phyloP scores from a whole-genome alignment of 306 rosid genomes.

The Trichosanthes cucumerina region DNA sequence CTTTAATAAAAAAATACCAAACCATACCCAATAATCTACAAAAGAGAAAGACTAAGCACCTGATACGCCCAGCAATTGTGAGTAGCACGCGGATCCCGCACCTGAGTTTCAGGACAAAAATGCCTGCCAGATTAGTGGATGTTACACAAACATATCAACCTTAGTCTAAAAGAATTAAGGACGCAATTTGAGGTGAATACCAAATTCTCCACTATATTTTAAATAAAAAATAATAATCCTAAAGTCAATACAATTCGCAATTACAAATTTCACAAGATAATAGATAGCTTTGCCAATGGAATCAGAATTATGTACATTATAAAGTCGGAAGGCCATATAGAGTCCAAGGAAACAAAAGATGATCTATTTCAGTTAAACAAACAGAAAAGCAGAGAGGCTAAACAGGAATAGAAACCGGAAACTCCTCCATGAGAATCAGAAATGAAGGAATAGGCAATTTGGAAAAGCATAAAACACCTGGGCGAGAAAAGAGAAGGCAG shows the following conservation, averaged over 20 bases:
- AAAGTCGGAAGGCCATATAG: neutral
- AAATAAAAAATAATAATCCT: neutral
- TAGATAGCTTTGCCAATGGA: neutral
- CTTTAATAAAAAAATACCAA: neutral
- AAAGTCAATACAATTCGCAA: neutral
- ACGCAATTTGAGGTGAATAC: neutral
- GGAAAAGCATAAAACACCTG: constrained; percentile 23
- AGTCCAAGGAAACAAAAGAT: neutral
- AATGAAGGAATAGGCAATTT: neutral
- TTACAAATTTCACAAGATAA: neutral
- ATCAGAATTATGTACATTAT: neutral
- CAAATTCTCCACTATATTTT: neutral
- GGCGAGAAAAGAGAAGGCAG: constrained; percentile 74
- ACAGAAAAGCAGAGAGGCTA: neutral
- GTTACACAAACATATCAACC: neutral
- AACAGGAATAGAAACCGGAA: neutral
- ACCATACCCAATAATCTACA: neutral
- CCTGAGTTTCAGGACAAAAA: constrained; percentile 30
- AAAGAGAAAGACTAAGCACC: constrained; percentile 25
- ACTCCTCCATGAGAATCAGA: neutral
- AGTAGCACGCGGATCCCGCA: constrained; percentile 70
- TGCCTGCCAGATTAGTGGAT: neutral
- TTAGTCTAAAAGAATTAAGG: neutral
- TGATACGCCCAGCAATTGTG: constrained; percentile 94
- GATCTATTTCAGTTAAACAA: neutral